Evolutionary conservation across 2,329 filamentous ascomycete species (phyloP).

Genomic region (Lasiodiplodia gonubiensis): DNA sequence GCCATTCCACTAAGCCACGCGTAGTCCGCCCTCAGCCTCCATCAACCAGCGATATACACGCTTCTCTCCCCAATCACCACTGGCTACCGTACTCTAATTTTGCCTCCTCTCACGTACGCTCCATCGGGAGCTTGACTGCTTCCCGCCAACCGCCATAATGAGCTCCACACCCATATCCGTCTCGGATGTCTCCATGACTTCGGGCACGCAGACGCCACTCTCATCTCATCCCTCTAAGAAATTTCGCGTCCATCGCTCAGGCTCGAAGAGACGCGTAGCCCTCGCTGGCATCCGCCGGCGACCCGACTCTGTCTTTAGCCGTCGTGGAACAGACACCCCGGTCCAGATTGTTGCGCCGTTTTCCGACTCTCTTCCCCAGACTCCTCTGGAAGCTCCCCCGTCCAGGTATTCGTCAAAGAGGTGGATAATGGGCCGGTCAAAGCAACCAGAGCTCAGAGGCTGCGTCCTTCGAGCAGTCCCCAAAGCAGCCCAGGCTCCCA

Average conservation of each 20-base stretch:
- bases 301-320: constrained; percentile 43
- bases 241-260: not conserved
- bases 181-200: not conserved
- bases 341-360: constrained; percentile 16
- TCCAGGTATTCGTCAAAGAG: constrained; percentile 20
- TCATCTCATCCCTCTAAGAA: constrained; percentile 5
- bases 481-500: not conserved
- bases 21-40: constrained; percentile 16
- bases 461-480: constrained; percentile 47
- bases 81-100: not conserved
- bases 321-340: constrained; percentile 39
- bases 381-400: not conserved
- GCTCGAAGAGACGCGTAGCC: not conserved
- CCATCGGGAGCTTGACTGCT: not conserved
- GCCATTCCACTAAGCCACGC: constrained; percentile 6
- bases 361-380: not conserved
- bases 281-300: constrained; percentile 16
- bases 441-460: constrained; percentile 30
- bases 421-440: constrained; percentile 22
- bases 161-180: not conserved
- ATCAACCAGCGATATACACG: constrained; percentile 1
- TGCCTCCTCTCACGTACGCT: constrained; percentile 12
- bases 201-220: not conserved
- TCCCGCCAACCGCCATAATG: not conserved
- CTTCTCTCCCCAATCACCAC: not conserved